A percentile compares a stretch with the other conserved stretches of the same genome.
These are phyloP conservation scores for Tulasnella sp. DNA, from an alignment of 768 basidiomycete genomes.

Conservation along the genomic window DNA sequence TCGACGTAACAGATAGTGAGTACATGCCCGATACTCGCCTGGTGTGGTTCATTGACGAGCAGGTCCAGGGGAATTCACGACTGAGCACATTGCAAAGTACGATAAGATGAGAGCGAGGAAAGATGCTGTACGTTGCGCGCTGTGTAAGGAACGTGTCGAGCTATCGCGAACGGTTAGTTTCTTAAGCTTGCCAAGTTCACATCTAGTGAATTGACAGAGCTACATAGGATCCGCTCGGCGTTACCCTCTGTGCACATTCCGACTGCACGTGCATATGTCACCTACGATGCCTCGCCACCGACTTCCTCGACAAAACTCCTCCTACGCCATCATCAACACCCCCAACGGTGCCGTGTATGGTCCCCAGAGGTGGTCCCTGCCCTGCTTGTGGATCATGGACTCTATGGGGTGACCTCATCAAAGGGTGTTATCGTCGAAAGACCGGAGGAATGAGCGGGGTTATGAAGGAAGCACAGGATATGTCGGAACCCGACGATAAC, in stretches of 20 bases:
- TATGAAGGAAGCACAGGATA: constrained; percentile 9
- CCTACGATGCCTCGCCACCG: constrained; percentile 40
- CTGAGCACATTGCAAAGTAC: constrained; percentile 19
- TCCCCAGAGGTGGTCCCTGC: constrained; percentile 56
- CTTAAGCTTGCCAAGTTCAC: neutral
- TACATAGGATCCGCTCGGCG: constrained; percentile 38
- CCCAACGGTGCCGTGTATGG: constrained; percentile 23
- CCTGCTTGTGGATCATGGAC: constrained; percentile 39
- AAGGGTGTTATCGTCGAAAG: constrained; percentile 40
- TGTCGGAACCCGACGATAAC: neutral
- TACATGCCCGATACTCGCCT: constrained; percentile 15
- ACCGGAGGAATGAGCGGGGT: constrained; percentile 8
- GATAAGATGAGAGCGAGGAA: neutral
- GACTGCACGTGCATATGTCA: constrained; percentile 45
- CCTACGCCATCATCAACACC: neutral
- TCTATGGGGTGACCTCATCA: constrained; percentile 59
- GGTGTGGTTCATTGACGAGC: no score
- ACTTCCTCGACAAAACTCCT: constrained; percentile 30
- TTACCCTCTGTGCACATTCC: constrained; percentile 41
- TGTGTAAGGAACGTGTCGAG: constrained; percentile 33
- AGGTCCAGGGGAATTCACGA: constrained; percentile 25
- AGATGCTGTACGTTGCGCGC: constrained; percentile 8
- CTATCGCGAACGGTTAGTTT: constrained; percentile 34
- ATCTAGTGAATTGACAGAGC: neutral
- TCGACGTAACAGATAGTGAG: constrained; percentile 46